Conservation (phyloP, 495 filamentous ascomycete species). For the Penicillium silybi region DNA sequence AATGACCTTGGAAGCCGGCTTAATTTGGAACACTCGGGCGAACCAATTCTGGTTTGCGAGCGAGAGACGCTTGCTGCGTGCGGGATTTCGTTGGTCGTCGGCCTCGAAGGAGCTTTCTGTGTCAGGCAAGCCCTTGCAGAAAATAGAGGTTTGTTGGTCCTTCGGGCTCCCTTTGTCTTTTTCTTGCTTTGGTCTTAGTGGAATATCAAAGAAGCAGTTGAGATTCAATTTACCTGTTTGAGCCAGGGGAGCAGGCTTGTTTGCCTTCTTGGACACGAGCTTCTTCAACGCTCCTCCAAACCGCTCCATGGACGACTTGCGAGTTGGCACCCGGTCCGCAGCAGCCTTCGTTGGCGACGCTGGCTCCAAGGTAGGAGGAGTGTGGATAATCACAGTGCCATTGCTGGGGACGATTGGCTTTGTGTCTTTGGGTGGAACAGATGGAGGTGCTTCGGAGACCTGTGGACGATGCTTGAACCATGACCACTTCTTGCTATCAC, state of each 20-base stretch:
- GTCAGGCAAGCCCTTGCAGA: constrained; percentile 16
- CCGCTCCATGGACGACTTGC: constrained; percentile 26
- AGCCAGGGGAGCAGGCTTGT: constrained; percentile 13
- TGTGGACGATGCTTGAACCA: constrained; percentile 64
- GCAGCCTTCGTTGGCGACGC: neutral
- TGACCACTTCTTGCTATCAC: constrained; percentile 52
- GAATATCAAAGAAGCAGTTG: neutral
- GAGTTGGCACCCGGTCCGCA: constrained; percentile 1
- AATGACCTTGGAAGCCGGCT: constrained; percentile 68
- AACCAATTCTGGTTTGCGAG: constrained; percentile 67
- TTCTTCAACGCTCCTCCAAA: constrained; percentile 28
- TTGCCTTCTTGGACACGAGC: constrained; percentile 31
- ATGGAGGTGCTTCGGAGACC: constrained; percentile 24
- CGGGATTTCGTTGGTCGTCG: constrained; percentile 8
- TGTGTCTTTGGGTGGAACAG: constrained; percentile 12
- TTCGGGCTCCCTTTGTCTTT: neutral
- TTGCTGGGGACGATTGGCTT: constrained; percentile 23
- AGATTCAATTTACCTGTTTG: constrained; percentile 20
- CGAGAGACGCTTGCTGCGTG: constrained; percentile 15
- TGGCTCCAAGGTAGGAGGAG: constrained; percentile 4
- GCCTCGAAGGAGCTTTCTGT: constrained; percentile 17
- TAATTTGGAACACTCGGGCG: constrained; percentile 80
- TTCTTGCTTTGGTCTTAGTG: constrained; percentile 3
- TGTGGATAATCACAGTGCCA: constrained; percentile 26
- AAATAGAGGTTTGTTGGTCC: constrained; percentile 7